Evolutionary conservation across 139 green algal species (phyloP), one percentile per base, ranked within the genome.

Genomic region (Chlamydomonas sp.): DNA sequence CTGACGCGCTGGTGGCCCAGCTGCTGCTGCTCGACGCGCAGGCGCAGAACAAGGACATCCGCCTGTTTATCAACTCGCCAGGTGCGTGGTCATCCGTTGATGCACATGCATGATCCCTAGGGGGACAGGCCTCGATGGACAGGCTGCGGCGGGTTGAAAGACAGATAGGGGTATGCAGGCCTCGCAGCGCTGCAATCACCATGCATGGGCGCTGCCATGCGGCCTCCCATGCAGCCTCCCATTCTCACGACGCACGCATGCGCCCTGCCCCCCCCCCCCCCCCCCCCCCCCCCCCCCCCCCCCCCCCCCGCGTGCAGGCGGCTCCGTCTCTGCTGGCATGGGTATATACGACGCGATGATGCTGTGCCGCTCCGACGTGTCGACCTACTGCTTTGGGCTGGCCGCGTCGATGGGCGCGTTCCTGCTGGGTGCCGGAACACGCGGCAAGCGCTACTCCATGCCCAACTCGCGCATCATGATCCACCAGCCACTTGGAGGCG

Each of bases 391-490:
- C 84, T 97, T 99, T 73, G 95, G 95, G 34, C 81, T 99, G 48
- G 95, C 95, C n/a, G 95, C 95, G 0, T 98, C 93, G 49, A 99
- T 99, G 95, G 95, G 95, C 13, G 95, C 95, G 0, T 99, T 99
- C 76, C 83, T 99, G 48, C 84, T 99, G 73, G 84, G 89, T 24
- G 90, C 94, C 0, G 94, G 94, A 65, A 78, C 84, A 61, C 89
- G 50, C 5, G 92, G 91, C 70, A 97, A 98, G 84, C 84, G 94
- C 28, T 88, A 91, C 77, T 90, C 81, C 65, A 98, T 99, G 95
- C 95, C 95, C 36, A 99, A 99, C 79, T 79, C 90, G 5, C 86
- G 95, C 70, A 97, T 99, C 81, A 99, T 99, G 95, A 99, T 99
- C 78, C 95, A 99, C 78, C 95, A 99, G 85, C 95, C 95, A 1